Evolutionary conservation across 2,329 filamentous ascomycete genomes (phyloP), one percentile per base, ranked within the genome.

Genomic region (Calonectria pteridis): DNA sequence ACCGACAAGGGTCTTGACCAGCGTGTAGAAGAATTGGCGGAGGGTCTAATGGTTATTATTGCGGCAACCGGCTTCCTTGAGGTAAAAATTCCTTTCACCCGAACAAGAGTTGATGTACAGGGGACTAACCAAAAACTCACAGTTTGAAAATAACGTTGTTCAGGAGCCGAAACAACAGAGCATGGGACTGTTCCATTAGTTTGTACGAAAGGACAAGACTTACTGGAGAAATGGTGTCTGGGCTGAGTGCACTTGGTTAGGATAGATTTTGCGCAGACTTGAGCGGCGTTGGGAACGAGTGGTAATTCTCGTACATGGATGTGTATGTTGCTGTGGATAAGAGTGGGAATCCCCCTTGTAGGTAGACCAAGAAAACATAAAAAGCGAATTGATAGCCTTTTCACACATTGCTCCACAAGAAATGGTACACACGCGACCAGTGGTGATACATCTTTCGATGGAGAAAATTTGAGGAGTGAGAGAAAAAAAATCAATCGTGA

Each of bases 1-100:
- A 82, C 78, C 37, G 83, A 85, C 62, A 81, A 80, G 49, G 78
- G 76, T 9, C 86, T 92, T 43, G 91, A 92, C 67, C 88, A 92
- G 70, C 90, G 91, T 75, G 87, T 98, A 46, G 90, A 91, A 62
- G 95, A 96, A 78, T 85, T 98, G 77, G 94, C 96, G 7, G 95
- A 98, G 83, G 93, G 94, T 59, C 94, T 97, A 81, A 93, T 96
- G 84, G 88, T 97, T 69, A 88, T 98, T 76, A 94, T 98, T 80
- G 90, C 93, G 35, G 92, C 95, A 46, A 97, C 95, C 13, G 93
- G 92, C 53, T 98, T 98, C 83, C 86, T 98, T 68, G 94, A 98
- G 88, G 96, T 98, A 87, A 85, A 91, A 13, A 37, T 6, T 29
- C 55, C 37, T 37, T 4, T 14, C 40, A 26, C 14, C 14, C 4